These are phyloP conservation scores for Rhypophila decipiens DNA, from an alignment of 495 filamentous ascomycete genomes.

Conservation along the genomic window DNA sequence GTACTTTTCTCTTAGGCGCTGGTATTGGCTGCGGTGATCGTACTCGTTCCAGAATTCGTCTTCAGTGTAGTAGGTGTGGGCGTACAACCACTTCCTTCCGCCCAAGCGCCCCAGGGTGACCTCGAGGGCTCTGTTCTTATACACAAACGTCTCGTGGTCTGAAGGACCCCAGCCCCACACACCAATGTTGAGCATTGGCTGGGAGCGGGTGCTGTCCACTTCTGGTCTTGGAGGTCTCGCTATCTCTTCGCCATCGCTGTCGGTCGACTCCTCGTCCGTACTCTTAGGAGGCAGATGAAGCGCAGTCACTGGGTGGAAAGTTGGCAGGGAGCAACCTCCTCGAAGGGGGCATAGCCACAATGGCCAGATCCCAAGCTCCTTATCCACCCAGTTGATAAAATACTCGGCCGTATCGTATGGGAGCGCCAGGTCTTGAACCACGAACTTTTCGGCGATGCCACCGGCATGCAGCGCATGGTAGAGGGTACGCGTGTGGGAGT, in stretches of 20 bases:
- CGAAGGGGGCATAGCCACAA: constrained; percentile 52
- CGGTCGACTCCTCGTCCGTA: background rate
- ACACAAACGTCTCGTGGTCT: constrained; percentile 28
- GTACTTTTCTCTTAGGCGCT: constrained; percentile 41
- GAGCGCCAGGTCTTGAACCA: constrained; percentile 51
- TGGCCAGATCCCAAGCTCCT: constrained; percentile 41
- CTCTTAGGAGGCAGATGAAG: background rate
- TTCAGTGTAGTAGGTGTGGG: constrained; percentile 49
- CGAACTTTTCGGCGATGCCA: constrained; percentile 37
- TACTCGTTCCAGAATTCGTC: constrained; percentile 50
- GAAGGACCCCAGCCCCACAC: constrained; percentile 37
- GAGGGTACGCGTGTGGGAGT: constrained; percentile 54
- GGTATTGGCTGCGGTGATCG: constrained; percentile 37
- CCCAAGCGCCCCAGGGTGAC: constrained; percentile 48
- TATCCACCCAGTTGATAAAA: constrained; percentile 37
- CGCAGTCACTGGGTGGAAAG: constrained; percentile 1
- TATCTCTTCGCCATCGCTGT: background rate
- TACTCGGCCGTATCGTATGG: constrained; percentile 32
- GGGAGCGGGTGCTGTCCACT: constrained; percentile 9
- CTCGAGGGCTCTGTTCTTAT: constrained; percentile 55
- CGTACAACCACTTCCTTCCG: constrained; percentile 51
- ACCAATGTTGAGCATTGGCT: constrained; percentile 39
- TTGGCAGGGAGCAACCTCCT: constrained; percentile 26
- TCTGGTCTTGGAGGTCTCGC: too few relatives aligned
- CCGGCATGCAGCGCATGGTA: constrained; percentile 49